Evolutionary conservation across 495 filamentous ascomycete species (phyloP).

Genomic region (Letharia lupina): DNA sequence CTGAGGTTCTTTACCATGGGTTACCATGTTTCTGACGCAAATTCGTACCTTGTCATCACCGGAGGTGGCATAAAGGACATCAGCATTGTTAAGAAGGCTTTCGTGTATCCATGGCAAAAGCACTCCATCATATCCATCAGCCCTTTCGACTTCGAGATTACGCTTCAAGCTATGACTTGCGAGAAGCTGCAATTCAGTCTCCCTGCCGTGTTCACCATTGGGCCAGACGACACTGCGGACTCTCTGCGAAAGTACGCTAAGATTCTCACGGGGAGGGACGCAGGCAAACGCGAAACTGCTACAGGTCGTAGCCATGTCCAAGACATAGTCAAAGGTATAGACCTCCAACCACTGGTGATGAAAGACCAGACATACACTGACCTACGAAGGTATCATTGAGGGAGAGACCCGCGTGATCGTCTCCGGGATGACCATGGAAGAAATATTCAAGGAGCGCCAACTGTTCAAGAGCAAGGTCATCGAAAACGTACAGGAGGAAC

Average conservation of each 20-base stretch:
- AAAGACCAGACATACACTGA: background rate
- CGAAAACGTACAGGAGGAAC: conserved; percentile 64
- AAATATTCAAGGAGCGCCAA: conserved; percentile 74
- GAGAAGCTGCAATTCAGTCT: conserved; percentile 74
- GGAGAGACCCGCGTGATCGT: conserved; percentile 75
- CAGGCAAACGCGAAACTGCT: conserved; percentile 27
- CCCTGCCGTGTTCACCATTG: conserved; percentile 79
- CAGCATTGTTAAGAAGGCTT: conserved; percentile 63
- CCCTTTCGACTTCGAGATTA: conserved; percentile 69
- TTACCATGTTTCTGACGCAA: conserved; percentile 34
- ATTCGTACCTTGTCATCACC: conserved; percentile 71
- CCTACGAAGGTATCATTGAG: conserved; percentile 57
- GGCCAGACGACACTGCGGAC: conserved; percentile 57
- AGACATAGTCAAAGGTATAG: conserved; percentile 62
- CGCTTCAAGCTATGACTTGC: conserved; percentile 72
- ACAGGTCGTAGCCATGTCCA: conserved; percentile 58
- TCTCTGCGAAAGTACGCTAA: conserved; percentile 70
- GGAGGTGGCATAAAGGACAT: conserved; percentile 64
- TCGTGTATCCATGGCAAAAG: conserved; percentile 58
- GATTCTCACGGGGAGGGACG: conserved; percentile 55
- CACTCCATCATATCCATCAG: conserved; percentile 50
- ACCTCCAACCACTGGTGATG: background rate
- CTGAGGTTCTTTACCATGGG: conserved; percentile 4
- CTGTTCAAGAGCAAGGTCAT: conserved; percentile 72
- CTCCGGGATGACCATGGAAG: conserved; percentile 76